Evolutionary conservation across 345 rosid genomes (phyloP).

Genomic region (Rubroshorea leprosula): DNA sequence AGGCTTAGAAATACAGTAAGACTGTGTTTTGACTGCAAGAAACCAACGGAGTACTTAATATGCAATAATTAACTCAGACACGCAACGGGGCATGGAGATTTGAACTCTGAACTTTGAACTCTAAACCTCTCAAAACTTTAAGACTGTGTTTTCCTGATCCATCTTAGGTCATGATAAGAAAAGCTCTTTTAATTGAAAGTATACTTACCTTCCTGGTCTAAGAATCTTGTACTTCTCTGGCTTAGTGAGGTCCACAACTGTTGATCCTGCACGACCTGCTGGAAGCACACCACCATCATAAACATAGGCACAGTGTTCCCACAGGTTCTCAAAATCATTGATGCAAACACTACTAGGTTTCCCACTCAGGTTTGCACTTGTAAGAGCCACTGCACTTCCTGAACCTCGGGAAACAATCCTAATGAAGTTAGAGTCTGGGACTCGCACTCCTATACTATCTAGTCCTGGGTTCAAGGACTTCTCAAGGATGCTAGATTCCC

Average conservation of each 20-base stretch:
- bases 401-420: constrained; percentile 62
- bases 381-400: constrained; percentile 78
- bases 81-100: background rate
- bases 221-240: constrained; percentile 66
- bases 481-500: constrained; percentile 75
- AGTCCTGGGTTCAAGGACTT: constrained; percentile 81
- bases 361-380: constrained; percentile 89
- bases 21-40: no score
- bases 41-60: no score
- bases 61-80: no score
- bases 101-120: no score
- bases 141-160: no score
- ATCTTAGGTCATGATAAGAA: no score
- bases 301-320: constrained; percentile 81
- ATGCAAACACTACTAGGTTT: constrained; percentile 72
- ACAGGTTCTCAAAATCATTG: constrained; percentile 68
- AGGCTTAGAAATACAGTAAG: no score
- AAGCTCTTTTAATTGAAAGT: background rate
- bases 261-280: constrained; percentile 85
- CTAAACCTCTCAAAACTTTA: no score
- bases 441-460: constrained; percentile 73
- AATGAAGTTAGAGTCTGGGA: constrained; percentile 70
- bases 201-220: constrained; percentile 68
- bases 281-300: constrained; percentile 82
- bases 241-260: constrained; percentile 70